Evolutionary conservation across 345 rosid genomes (phyloP).

Genomic region (Arabidopsis thaliana): TAIR10.1 NC_003075.7:10194001-10194500

Average conservation of each 20-base stretch:
- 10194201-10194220: slow-evolving; percentile 70
- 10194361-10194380: slow-evolving; percentile 50
- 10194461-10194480: neutral
- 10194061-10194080: slow-evolving; percentile 53
- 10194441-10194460: slow-evolving; percentile 55
- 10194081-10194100: slow-evolving; percentile 49
- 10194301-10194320: slow-evolving; percentile 77
- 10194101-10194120: slow-evolving; percentile 14
- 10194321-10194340: slow-evolving; percentile 68
- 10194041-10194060: slow-evolving; percentile 71
- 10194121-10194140: slow-evolving; percentile 5
- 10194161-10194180: slow-evolving; percentile 56
- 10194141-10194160: slow-evolving; percentile 6
- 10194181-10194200: slow-evolving; percentile 69
- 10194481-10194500: neutral
- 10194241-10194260: slow-evolving; percentile 4
- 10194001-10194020: slow-evolving; percentile 69
- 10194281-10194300: slow-evolving; percentile 8
- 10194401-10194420: slow-evolving; percentile 55
- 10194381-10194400: slow-evolving; percentile 51
- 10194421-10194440: slow-evolving; percentile 65
- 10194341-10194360: slow-evolving; percentile 64
- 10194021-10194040: slow-evolving; percentile 75
- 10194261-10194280: neutral
- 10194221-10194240: slow-evolving; percentile 63